Base-by-base conservation (phyloP, 441 rosid species). In the Gossypium schwendimanii region DNA sequence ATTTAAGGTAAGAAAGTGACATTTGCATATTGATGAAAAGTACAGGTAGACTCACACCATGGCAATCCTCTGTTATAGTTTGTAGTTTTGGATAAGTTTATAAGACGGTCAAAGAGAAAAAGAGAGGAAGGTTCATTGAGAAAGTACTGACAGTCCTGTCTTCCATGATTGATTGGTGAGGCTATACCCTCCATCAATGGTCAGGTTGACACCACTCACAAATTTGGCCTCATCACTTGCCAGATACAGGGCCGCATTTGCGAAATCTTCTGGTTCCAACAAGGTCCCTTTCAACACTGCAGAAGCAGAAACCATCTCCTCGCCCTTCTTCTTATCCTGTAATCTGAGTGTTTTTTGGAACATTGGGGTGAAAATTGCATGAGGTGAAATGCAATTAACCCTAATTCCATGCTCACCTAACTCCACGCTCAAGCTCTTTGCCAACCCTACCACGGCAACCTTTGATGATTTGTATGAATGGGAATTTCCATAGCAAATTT, bases 321-420 rank as follows among this genome's bases (percentile, higher is more conserved):
- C 75, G 0, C 69, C 3, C 53, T 0, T 18, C 2, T 20, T 18
- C 73, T 66, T 55, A 6, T 75, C 78, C 1, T 24, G 15, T 23
- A 28, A 60, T 0, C 79, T 81, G 3, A 28, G 0, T 0, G 61
- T 9, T 0, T 49, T 26, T 7, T 6, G 15, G 0, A 70, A 1
- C 76, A 82, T 0, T 0, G 87, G 84, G 0, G 89, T 75, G 1
- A 67, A 76, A 1, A 76, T 26, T 0, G 26, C 78, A 5, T 14
- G 71, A 5, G 88, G 88, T 0, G 91, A 81, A 2, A 87, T 50
- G 64, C 81, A 80, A 33, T 87, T 87, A 0, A 82, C 87, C 21
- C 87, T 75, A 2, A 87, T 78, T n/a, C 86, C 87, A 2, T 80
- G 17, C n/a, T 76, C 74, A 44, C 89, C 86, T 24, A 85, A 61